Conservation (phyloP, 306 rosid genomes). For the Fragaria vesca region DNA sequence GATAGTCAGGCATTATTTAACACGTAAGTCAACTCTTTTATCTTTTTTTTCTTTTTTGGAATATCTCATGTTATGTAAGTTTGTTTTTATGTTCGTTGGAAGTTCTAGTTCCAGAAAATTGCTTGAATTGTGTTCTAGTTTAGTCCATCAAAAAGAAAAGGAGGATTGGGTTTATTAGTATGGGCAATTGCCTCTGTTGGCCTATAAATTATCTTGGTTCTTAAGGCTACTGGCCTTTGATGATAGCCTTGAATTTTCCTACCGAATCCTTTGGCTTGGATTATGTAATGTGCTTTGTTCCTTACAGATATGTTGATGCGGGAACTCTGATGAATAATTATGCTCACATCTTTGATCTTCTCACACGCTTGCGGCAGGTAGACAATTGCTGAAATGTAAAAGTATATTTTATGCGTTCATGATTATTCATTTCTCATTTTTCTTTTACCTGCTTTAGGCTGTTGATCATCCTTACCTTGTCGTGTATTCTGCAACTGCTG, state of each 20-base stretch:
- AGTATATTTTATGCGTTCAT: background rate
- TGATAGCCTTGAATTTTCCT: background rate
- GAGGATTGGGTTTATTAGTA: background rate
- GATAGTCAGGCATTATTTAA: constrained; percentile 84
- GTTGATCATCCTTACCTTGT: constrained; percentile 93
- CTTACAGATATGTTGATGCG: constrained; percentile 62
- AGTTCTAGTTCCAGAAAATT: background rate
- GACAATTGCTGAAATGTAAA: background rate
- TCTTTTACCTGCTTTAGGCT: constrained; percentile 45
- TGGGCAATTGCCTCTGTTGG: background rate
- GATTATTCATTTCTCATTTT: background rate
- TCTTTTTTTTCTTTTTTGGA: background rate
- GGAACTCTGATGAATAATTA: constrained; percentile 72
- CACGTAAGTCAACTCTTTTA: constrained; percentile 48
- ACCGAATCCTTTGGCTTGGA: background rate
- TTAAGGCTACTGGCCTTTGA: background rate
- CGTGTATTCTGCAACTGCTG: constrained; percentile 69
- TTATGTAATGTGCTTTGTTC: constrained; percentile 29
- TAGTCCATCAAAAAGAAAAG: background rate
- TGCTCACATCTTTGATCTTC: constrained; percentile 95
- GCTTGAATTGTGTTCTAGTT: background rate
- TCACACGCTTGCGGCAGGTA: constrained; percentile 91
- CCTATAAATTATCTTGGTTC: background rate
- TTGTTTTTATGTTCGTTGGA: background rate
- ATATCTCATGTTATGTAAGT: background rate